Evolutionary conservation across 2,329 filamentous ascomycete genomes (phyloP).

Genomic region (Penicillium sp.): DNA sequence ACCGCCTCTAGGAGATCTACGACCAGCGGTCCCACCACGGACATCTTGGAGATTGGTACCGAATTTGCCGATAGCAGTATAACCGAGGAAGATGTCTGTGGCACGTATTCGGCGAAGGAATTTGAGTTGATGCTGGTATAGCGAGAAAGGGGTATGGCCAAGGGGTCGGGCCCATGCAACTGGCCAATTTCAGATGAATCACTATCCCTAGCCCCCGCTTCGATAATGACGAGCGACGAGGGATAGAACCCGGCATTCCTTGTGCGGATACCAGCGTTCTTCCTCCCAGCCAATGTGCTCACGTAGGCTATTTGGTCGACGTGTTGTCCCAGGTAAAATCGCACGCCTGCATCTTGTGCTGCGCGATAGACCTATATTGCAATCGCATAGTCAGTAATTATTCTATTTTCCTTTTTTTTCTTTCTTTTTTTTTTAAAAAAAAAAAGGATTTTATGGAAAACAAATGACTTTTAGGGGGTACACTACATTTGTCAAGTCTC

Average conservation of each 20-base stretch:
- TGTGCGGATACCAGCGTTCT: slow-evolving; percentile 6
- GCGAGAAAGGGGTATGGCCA: slow-evolving; percentile 9
- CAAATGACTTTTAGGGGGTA: neutral
- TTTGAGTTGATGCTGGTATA: neutral
- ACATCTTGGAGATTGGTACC: neutral
- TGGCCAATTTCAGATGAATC: neutral
- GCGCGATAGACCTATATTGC: slow-evolving; percentile 2
- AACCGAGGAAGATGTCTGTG: slow-evolving; percentile 3
- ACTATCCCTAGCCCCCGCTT: neutral
- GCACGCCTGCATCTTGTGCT: slow-evolving; percentile 7
- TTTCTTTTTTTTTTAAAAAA: too few relatives aligned
- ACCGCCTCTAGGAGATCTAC: slow-evolving; percentile 1
- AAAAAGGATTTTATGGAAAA: neutral
- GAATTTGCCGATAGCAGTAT: neutral
- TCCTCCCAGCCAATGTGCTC: slow-evolving; percentile 5
- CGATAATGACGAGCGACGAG: slow-evolving; percentile 6
- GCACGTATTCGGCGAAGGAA: neutral
- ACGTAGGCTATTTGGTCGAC: slow-evolving; percentile 6
- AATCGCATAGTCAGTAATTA: neutral
- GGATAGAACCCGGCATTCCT: slow-evolving; percentile 4
- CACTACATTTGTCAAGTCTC: slow-evolving; percentile 6
- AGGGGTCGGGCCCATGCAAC: neutral
- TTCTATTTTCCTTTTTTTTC: neutral
- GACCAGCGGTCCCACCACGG: slow-evolving; percentile 3
- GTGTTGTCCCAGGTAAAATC: slow-evolving; percentile 1